Base-by-base conservation (phyloP, 805 yeast genomes). In the Kodamaea jinghongensis region DNA sequence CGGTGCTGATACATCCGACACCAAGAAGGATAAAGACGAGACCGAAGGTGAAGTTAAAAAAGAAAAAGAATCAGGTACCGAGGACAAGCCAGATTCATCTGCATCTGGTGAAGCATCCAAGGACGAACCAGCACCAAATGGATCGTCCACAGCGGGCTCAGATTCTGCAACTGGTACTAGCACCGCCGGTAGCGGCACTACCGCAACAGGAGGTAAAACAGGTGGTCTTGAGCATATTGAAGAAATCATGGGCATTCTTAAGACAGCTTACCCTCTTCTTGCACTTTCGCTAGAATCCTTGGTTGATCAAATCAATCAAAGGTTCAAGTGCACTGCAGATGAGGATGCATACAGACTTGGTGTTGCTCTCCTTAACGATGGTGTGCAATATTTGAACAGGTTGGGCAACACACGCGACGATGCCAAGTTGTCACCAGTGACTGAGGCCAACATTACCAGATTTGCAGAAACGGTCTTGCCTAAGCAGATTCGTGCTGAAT, bases 311-410 rank as follows among this genome's bases (percentile, higher is more conserved):
- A 87, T 93, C 40, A 83, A 83, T 54, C 96, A 89, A 58, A 73
- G 97, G 40, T 91, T 93, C 73, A 93, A 91, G 63, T 83, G 95
- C 27, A 84, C 86, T 32, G 86, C 93, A 1, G 99, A 93, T 60
- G 99, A 91, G 54, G 99, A 93, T 61, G 91, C 96, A 1, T 95
- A 93, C 61, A 73, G 99, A 49, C 71, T 93, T 40, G 90, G 95
- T 36, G 88, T 89, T 46, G 99, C 97, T 0, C 65, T 93, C 41
- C 73, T 93, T 46, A 88, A 88, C 54, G 99, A 93, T 64, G 98
- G 96, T 32, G 83, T 93, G 17, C 95, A 86, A 55, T 88, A 85
- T 54, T 79, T 86, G 61, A 89, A 89, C 55, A 77, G 98, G 25
- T 70, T 89, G 39, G 86, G 90, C 8, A 82, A 82, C 53, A 96